Evolutionary conservation across 805 yeast species (phyloP).

Genomic region (Saccharomycopsis javanensis): DNA sequence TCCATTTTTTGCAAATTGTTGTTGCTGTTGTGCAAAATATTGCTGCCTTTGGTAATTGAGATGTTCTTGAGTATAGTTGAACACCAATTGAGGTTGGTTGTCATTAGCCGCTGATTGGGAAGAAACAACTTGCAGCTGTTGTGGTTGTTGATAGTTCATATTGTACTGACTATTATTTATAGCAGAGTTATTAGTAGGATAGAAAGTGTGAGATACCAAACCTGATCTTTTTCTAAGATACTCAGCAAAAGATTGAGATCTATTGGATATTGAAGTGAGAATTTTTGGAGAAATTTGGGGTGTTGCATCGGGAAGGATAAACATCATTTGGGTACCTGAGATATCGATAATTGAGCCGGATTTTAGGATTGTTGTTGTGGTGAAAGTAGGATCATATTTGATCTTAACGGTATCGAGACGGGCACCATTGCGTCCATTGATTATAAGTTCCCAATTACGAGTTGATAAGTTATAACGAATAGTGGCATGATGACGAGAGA

Average conservation of each 20-base stretch:
- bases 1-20: background rate
- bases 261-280: slow-evolving; percentile 28
- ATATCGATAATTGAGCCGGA: slow-evolving; percentile 91
- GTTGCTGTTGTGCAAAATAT: slow-evolving; percentile 21
- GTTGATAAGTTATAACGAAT: slow-evolving; percentile 66
- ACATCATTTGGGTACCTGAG: slow-evolving; percentile 99
- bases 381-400: slow-evolving; percentile 34
- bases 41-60: slow-evolving; percentile 28
- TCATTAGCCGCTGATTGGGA: slow-evolving; percentile 23
- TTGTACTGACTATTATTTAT: slow-evolving; percentile 11
- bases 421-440: slow-evolving; percentile 88
- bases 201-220: slow-evolving; percentile 10
- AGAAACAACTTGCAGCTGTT: background rate
- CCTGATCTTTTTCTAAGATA: slow-evolving; percentile 22
- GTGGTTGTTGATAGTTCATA: slow-evolving; percentile 20
- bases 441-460: slow-evolving; percentile 78
- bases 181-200: slow-evolving; percentile 20
- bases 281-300: slow-evolving; percentile 47
- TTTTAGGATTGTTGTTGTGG: slow-evolving; percentile 44
- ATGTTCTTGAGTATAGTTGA: background rate
- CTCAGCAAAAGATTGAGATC: slow-evolving; percentile 20
- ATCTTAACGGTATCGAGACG: slow-evolving; percentile 62
- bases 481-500: slow-evolving; percentile 80
- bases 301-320: slow-evolving; percentile 83
- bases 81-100: slow-evolving; percentile 28